Conservation (phyloP, 441 rosid genomes). For the Pelargonium citronellum region DNA sequence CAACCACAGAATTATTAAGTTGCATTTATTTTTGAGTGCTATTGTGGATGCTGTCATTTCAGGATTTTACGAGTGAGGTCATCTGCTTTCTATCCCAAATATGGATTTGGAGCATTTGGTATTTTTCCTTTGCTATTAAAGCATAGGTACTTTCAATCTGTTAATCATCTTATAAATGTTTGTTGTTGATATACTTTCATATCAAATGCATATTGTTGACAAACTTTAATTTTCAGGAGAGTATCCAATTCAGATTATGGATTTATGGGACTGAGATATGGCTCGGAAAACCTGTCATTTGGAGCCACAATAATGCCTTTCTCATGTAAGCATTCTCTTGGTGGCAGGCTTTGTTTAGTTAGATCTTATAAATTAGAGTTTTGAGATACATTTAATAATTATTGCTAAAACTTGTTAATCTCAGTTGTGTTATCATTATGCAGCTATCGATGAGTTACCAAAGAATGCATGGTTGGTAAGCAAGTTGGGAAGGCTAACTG, state of each 20-base stretch:
- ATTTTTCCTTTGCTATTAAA: slow-evolving; percentile 54
- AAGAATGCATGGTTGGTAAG: slow-evolving; percentile 78
- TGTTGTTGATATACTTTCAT: background rate
- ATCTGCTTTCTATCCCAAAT: slow-evolving; percentile 60
- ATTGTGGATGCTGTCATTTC: slow-evolving; percentile 22
- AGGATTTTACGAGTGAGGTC: slow-evolving; percentile 69
- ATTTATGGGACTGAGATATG: slow-evolving; percentile 80
- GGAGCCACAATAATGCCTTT: slow-evolving; percentile 69
- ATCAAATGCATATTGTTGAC: slow-evolving; percentile 18
- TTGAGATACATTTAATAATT: background rate
- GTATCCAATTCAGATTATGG: slow-evolving; percentile 50
- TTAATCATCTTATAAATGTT: slow-evolving; percentile 1
- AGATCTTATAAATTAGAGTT: background rate
- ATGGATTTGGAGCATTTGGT: slow-evolving; percentile 79
- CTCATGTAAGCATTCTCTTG: slow-evolving; percentile 30
- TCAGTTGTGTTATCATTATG: slow-evolving; percentile 11
- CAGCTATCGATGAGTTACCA: slow-evolving; percentile 57
- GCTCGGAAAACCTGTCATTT: slow-evolving; percentile 57
- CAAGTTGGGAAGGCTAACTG: slow-evolving; percentile 75
- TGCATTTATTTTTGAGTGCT: background rate
- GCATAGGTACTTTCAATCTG: slow-evolving; percentile 34
- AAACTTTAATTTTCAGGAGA: slow-evolving; percentile 29
- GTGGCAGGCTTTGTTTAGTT: background rate
- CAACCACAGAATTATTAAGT: background rate
- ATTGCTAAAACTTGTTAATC: background rate